Evolutionary conservation across 805 yeast genomes (phyloP).

Genomic region (Schwanniomyces vanrijiae): DNA sequence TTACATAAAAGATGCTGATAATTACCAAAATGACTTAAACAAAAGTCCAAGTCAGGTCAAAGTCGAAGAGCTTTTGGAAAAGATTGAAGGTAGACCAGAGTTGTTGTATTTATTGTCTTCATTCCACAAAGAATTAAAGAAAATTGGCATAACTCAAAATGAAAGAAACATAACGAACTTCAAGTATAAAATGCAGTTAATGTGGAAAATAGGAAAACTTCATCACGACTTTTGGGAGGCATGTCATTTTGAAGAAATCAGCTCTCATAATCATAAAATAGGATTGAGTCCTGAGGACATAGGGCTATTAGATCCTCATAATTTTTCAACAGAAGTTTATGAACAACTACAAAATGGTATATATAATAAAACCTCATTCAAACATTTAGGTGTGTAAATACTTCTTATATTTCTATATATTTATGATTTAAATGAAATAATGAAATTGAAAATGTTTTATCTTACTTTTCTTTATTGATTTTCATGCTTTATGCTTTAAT

Average conservation of each 20-base stretch:
- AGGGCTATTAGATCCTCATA: conserved; percentile 40
- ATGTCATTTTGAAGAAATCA: conserved; percentile 27
- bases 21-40: conserved; percentile 19
- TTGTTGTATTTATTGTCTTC: conserved; percentile 27
- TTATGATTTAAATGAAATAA: not conserved
- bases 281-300: conserved; percentile 21
- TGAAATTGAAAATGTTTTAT: not conserved
- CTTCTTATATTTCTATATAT: not conserved
- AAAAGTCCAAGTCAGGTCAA: conserved; percentile 19
- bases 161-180: conserved; percentile 9
- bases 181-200: conserved; percentile 19
- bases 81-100: conserved; percentile 26
- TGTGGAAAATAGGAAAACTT: conserved; percentile 21
- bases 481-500: not conserved
- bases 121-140: conserved; percentile 31
- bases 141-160: conserved; percentile 24
- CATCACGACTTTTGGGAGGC: conserved; percentile 40
- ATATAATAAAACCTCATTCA: conserved; percentile 22
- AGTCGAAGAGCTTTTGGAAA: conserved; percentile 21
- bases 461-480: not conserved
- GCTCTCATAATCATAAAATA: conserved; percentile 30
- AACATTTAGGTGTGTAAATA: conserved; percentile 10
- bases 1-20: conserved; percentile 29
- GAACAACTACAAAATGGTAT: conserved; percentile 25
- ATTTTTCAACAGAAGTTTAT: conserved; percentile 29